Evolutionary conservation across 2,329 filamentous ascomycete species (phyloP).

Genomic region (Trichoderma gracile): DNA sequence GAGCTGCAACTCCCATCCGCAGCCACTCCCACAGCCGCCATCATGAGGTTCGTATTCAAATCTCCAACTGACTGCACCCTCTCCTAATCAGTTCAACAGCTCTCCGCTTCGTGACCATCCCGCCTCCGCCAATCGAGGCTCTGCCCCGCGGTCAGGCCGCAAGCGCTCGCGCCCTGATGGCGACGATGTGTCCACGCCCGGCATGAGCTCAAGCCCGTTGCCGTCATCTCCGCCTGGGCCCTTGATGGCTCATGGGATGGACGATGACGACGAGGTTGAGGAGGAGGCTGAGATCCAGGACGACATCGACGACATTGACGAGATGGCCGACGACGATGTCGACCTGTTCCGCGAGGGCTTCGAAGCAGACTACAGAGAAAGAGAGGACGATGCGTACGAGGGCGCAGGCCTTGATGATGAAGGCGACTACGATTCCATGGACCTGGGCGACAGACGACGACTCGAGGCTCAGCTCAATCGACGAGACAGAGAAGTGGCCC

Average conservation of each 20-base stretch:
- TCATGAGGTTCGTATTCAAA: conserved; percentile 32
- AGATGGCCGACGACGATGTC: conserved; percentile 78
- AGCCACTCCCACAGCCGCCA: background rate
- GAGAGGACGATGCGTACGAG: conserved; percentile 69
- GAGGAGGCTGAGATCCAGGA: conserved; percentile 72
- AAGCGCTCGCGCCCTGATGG: conserved; percentile 57
- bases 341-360: conserved; percentile 75
- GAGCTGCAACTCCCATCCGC: background rate
- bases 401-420: conserved; percentile 75
- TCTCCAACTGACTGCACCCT: background rate
- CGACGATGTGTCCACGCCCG: conserved; percentile 54
- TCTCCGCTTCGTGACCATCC: conserved; percentile 80
- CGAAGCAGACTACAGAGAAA: conserved; percentile 68
- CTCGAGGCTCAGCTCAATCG: conserved; percentile 73
- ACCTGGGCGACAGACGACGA: conserved; percentile 64
- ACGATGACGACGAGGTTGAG: conserved; percentile 71
- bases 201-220: conserved; percentile 60
- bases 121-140: conserved; percentile 79
- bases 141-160: conserved; percentile 52
- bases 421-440: conserved; percentile 70
- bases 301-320: conserved; percentile 75
- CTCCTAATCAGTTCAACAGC: conserved; percentile 47
- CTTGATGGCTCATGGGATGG: conserved; percentile 66
- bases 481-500: conserved; percentile 70
- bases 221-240: conserved; percentile 64